Evolutionary conservation across 805 yeast genomes (phyloP), one percentile per base, ranked within the genome.

Genomic region (Candida hispaniensis): DNA sequence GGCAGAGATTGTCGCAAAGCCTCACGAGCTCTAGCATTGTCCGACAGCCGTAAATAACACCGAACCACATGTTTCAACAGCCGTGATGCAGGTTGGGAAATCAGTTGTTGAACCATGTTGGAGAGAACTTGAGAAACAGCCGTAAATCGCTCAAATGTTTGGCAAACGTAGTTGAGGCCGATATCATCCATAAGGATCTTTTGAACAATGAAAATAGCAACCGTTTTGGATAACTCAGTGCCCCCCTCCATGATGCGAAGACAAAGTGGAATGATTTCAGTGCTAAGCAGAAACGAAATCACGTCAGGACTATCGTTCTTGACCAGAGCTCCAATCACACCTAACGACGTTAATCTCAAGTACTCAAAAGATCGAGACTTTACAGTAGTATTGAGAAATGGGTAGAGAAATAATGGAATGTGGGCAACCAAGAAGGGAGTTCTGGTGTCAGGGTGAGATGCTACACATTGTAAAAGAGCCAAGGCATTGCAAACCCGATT

Each of bases 281-380:
- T 91, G n/a, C 94, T 76, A 27, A 88, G 64, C 49, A 88, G 61
- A 51, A 91, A 88, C 43, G 80, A 80, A 43, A 91, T 86, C 26
- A 88, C 97, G 47, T 88, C 94, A 10, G 94, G 83, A 4, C 94
- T 80, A 51, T 88, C 98, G 55, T 86, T 88, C 49, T 91, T 88
- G 15, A 91, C 97, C 39, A 88, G 63, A 0, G 98, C 97, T 13
- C 98, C 98, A 53, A 88, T 81, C 5, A 88, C 98, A 23, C 98
- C 98, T 42, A 88, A 69, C 36, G 94, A 79, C 1, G 98, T 91
- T 44, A 88, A 68, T 44, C 97, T 68, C 49, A 88, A 67, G 54
- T 91, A 91, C 58, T 88, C 98, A 61, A 88, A 91, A 6, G 95
- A 80, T 45, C 95, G 68, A 46, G 83, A 86, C 53, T 86, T 79